Base-by-base conservation (phyloP, 129 eudicot species). In the Scalesia atractyloides region DNA sequence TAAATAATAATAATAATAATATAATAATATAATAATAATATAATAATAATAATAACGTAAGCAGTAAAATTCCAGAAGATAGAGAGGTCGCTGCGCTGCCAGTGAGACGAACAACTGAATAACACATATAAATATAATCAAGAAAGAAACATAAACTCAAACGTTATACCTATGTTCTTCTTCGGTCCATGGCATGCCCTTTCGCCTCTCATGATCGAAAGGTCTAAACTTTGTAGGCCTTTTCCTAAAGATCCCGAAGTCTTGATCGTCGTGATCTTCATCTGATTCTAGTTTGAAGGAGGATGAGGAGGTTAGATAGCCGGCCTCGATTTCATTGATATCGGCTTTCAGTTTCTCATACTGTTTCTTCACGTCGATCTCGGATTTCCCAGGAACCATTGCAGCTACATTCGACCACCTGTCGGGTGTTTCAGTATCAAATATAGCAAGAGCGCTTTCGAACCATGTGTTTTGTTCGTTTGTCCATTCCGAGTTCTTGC, bases 151-250 rank as follows among this genome's bases (percentile, higher is more conserved):
- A 39, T 15, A 53, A 66, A 64, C 61, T 61, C 12, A 19, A 52
- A 59, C 34, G 33, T n/a, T 59, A 93, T 59, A 93, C 97, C 90
- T 90, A 88, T 94, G 98, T 53, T 94, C 98, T 10, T 94, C 98
- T 80, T 90, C 96, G 4, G 98, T 94, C 98, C 98, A 94, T 5
- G 98, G 97, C 5, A 94, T 85, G 26, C 98, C 98, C 78, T 94
- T 94, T 73, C 83, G 86, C 61, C 90, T 88, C 80, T 89, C 96
- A 2, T 82, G 96, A 64, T 93, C 95, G 60, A 63, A 82, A 77
- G 84, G 66, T 81, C 84, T 76, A 20, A 77, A 78, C 69, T 58
- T 72, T 37, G 73, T 51, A 69, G 84, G 84, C 48, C 83, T 80
- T 61, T 92, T 87, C 70, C 87, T 78, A 16, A 73, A 79, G 16